Evolutionary conservation across 306 rosid species (phyloP), one percentile per base, ranked within the genome.

Genomic region (Castanospermum australe): DNA sequence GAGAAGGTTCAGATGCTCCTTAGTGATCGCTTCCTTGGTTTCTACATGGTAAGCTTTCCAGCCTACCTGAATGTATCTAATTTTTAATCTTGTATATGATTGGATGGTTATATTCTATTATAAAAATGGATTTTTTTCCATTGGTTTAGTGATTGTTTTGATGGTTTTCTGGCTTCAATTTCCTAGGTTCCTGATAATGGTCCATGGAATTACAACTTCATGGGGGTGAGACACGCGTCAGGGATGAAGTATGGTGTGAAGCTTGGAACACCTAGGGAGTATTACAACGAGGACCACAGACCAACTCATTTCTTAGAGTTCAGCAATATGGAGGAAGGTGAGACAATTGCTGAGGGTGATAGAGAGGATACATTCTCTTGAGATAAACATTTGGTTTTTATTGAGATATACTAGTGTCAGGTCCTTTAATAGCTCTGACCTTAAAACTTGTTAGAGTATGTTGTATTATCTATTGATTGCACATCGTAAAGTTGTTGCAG

Each of bases 1-100:
- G 99, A 96, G 89, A 96, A 93, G 88, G 99, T 96, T 86, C 99
- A 96, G 86, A 96, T 96, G 99, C 98, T 96, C 17, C 96, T 96
- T n/a, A 96, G 99, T 47, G 99, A 96, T 73, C 96, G 99, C 57
- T 96, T 96, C 89, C 91, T 90, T 36, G 99, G 99, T 65, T 96
- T 93, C 91, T 96, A 96, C 81, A 96, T 96, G 99, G 99, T 95
- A 87, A 82, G 80, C 65, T 52, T 32, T 48, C 36, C 67, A 5
- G 8, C 38, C 62, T 48, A 8, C 62, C 60, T 18, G 1, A 5
- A 68, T 30, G 20, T 72, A 12, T 5, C 4, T 3, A 6, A 17
- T 12, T 22, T 48, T 66, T 39, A 10, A 3, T 30, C 57, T 5
- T 15, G 44, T 24, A 2, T 63, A 22, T 18, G 50, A 47, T 52